phyloP scores from a whole-genome alignment of 805 yeast species.

The Barnettozyma sucrosica region DNA sequence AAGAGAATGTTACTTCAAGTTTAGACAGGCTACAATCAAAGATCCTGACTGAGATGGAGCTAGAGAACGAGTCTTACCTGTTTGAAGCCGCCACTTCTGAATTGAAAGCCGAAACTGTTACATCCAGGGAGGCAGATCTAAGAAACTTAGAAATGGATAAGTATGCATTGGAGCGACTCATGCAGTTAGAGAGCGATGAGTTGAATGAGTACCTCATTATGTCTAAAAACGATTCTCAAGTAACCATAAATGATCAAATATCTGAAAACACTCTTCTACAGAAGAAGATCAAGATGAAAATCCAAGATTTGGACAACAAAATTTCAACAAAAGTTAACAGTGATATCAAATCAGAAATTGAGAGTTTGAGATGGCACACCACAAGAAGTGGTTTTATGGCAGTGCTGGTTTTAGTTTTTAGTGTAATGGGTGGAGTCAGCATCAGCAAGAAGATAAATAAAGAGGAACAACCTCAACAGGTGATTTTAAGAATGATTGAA shows the following conservation, averaged over 20 bases:
- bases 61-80: conserved; percentile 82
- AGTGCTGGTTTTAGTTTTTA: conserved; percentile 57
- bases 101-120: conserved; percentile 67
- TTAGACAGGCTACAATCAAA: conserved; percentile 29
- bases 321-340: conserved; percentile 77
- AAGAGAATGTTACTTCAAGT: conserved; percentile 29
- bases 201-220: conserved; percentile 54
- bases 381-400: conserved; percentile 84
- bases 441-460: conserved; percentile 31
- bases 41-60: conserved; percentile 46
- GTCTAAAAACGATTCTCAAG: conserved; percentile 69
- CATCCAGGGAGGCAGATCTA: conserved; percentile 63
- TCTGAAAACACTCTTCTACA: conserved; percentile 77
- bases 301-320: conserved; percentile 80
- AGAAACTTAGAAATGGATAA: conserved; percentile 61
- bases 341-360: conserved; percentile 81
- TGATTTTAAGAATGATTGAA: conserved; percentile 28
- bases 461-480: conserved; percentile 30
- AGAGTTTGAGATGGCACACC: conserved; percentile 86
- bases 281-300: conserved; percentile 56
- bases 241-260: conserved; percentile 80
- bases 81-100: conserved; percentile 93
- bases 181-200: conserved; percentile 71
- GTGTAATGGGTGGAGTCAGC: conserved; percentile 50
- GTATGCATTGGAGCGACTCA: conserved; percentile 64